phyloP scores from a whole-genome alignment of 73 alveolate genomes.

The Breviolum minutum region DNA sequence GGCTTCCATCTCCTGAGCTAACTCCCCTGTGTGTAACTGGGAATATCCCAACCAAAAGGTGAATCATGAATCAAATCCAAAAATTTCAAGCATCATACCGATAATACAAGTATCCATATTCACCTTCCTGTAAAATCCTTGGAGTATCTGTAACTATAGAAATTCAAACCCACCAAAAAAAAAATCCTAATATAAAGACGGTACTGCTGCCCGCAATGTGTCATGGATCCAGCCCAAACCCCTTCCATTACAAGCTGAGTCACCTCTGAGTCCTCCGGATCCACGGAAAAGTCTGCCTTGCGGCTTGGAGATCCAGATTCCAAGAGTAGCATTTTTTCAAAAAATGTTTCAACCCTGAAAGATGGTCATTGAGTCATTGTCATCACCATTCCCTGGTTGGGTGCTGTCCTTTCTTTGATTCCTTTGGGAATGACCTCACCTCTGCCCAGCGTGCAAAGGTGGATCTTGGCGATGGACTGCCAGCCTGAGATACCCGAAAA shows the following conservation, averaged over 20 bases:
- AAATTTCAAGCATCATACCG: too few species aligned
- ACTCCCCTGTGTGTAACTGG: too few species aligned
- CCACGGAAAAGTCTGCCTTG: constrained; percentile 20
- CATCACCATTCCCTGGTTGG: background rate
- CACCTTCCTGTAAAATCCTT: too few species aligned
- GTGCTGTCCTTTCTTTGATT: background rate
- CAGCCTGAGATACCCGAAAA: background rate
- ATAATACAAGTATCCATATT: too few species aligned
- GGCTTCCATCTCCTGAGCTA: too few species aligned
- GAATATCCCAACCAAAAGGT: too few species aligned
- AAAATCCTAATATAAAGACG: background rate
- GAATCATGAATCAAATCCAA: too few species aligned
- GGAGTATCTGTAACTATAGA: background rate
- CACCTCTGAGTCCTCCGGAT: constrained; percentile 4
- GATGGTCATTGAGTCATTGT: background rate
- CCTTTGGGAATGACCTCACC: background rate
- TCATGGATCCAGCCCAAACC: too few species aligned
- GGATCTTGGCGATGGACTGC: background rate
- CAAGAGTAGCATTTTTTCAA: too few species aligned
- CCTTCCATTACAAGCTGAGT: too few species aligned
- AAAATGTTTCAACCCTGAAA: too few species aligned
- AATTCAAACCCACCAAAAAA: background rate
- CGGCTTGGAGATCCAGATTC: background rate
- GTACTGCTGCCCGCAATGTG: background rate
- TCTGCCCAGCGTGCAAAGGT: background rate